These are phyloP conservation scores for Picea mariana DNA, from an alignment of 83 land plant species.

Conservation along the genomic window DNA sequence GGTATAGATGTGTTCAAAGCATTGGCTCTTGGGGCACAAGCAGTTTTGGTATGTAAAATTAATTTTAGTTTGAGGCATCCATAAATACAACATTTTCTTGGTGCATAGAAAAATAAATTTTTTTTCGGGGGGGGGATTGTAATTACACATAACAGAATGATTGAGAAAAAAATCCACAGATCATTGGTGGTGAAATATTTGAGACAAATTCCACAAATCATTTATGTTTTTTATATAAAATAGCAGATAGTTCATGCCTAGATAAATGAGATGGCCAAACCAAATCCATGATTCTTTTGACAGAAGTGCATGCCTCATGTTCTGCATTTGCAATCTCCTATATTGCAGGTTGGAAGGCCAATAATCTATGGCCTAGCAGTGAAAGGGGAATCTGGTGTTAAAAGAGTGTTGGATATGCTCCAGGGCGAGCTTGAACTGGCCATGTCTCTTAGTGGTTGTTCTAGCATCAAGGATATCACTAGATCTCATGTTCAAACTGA, in stretches of 20 bases:
- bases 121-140: too few relatives aligned
- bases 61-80: background rate
- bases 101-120: background rate
- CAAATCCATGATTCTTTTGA: background rate
- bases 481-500: conserved; percentile 51
- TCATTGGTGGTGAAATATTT: background rate
- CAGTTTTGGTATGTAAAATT: conserved; percentile 39
- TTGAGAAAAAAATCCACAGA: background rate
- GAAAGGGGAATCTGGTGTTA: conserved; percentile 64
- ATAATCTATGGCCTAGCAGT: conserved; percentile 56
- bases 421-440: conserved; percentile 61
- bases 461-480: conserved; percentile 42
- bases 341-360: conserved; percentile 69
- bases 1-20: conserved; percentile 79
- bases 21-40: conserved; percentile 70
- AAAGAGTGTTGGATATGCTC: conserved; percentile 50
- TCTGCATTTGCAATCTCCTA: background rate
- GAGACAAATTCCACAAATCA: too few relatives aligned
- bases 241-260: background rate
- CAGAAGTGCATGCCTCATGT: background rate
- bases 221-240: background rate
- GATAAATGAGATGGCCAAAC: background rate
- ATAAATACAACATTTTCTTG: background rate
- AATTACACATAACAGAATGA: too few relatives aligned
- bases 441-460: conserved; percentile 68